phyloP scores from a whole-genome alignment of 176 grass and related monocot genomes.

The Phoenix roebelenii region DNA sequence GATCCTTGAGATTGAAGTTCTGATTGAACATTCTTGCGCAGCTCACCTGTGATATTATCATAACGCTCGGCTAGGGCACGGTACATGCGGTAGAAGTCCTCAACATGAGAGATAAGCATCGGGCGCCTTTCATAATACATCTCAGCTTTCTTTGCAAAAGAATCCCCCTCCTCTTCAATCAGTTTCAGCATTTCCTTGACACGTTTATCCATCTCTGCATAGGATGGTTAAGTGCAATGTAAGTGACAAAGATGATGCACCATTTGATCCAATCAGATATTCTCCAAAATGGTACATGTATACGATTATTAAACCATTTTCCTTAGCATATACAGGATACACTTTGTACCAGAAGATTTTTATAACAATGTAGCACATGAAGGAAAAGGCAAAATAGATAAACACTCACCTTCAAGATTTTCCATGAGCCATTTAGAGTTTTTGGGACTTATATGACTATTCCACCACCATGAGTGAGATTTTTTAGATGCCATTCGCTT shows the following conservation, averaged over 20 bases:
- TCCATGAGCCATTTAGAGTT: slow-evolving; percentile 85
- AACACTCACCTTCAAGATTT: slow-evolving; percentile 64
- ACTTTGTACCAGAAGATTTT: too few relatives aligned
- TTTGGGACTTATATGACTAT: slow-evolving; percentile 85
- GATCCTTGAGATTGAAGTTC: slow-evolving; percentile 62
- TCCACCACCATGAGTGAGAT: slow-evolving; percentile 96
- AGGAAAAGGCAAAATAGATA: not conserved
- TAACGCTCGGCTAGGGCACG: slow-evolving; percentile 91
- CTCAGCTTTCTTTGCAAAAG: slow-evolving; percentile 92
- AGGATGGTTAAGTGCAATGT: slow-evolving; percentile 3
- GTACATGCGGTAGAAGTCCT: slow-evolving; percentile 93
- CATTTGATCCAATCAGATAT: too few relatives aligned
- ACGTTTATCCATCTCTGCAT: slow-evolving; percentile 76
- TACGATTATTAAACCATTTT: too few relatives aligned
- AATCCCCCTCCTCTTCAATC: slow-evolving; percentile 88
- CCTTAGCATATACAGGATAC: too few relatives aligned
- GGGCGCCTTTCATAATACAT: slow-evolving; percentile 77
- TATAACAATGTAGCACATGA: not conserved
- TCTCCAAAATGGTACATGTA: too few relatives aligned
- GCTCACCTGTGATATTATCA: slow-evolving; percentile 82
- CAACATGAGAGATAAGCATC: slow-evolving; percentile 58
- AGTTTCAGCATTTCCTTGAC: slow-evolving; percentile 93
- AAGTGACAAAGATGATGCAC: too few relatives aligned
- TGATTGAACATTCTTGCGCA: slow-evolving; percentile 64
- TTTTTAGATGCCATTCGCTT: slow-evolving; percentile 61